A percentile compares a stretch with the other conserved stretches of the same genome.
Conservation (phyloP, 345 rosid genomes). For the Corchorus olitorius region DNA sequence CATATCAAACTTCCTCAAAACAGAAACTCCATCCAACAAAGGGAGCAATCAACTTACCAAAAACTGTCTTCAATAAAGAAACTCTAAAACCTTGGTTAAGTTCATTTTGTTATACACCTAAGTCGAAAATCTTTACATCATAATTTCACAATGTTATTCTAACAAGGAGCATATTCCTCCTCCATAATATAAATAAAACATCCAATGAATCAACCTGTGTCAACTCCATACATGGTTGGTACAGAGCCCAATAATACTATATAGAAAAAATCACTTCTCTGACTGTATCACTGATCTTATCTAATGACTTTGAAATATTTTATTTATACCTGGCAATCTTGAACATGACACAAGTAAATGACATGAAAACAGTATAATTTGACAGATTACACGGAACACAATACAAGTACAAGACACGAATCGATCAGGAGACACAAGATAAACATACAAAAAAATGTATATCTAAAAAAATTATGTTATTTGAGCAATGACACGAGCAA, state of each 20-base stretch:
- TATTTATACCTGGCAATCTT: too few relatives aligned
- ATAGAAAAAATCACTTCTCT: too few relatives aligned
- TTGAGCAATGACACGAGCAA: too few relatives aligned
- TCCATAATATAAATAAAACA: constrained; percentile 3
- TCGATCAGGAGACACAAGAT: too few relatives aligned
- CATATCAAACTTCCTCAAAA: not conserved
- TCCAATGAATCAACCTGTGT: not conserved
- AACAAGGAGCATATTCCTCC: constrained; percentile 7
- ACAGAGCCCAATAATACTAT: not conserved
- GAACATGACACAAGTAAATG: too few relatives aligned
- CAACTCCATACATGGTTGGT: not conserved
- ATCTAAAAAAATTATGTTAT: too few relatives aligned
- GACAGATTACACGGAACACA: too few relatives aligned
- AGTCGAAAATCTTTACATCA: not conserved
- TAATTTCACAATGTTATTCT: not conserved
- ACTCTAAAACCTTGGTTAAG: constrained; percentile 3
- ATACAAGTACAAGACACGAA: too few relatives aligned
- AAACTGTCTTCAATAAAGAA: not conserved
- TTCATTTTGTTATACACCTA: not conserved
- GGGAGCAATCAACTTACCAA: not conserved
- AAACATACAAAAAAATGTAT: too few relatives aligned
- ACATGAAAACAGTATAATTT: too few relatives aligned
- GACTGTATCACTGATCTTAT: too few relatives aligned
- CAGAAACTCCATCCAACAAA: not conserved
- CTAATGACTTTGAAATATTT: too few relatives aligned